Evolutionary conservation across 805 yeast species (phyloP), one percentile per base, ranked within the genome.

Genomic region (Candida corydali): DNA sequence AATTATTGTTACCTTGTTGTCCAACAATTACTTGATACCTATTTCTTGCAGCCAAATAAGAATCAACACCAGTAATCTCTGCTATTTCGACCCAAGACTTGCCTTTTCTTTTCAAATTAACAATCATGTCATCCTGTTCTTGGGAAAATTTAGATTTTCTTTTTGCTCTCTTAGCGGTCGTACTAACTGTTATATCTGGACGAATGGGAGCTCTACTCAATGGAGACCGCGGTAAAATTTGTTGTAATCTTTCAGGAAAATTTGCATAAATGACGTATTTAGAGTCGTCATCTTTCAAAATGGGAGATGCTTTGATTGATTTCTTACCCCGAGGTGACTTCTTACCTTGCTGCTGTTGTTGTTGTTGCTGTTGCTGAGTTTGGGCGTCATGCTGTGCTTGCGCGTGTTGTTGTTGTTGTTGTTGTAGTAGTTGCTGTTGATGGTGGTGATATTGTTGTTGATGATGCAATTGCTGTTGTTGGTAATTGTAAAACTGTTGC

Each of bases 11-110:
- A 3, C 91, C 91, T 49, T 83, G 91, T 52, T 83, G 91, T 4
- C 93, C 93, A 45, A 84, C 82, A 32, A 83, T 68, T 3, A 83
- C 91, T 56, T 83, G 91, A 49, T 84, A 84, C 40, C 91, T 61
- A 52, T 83, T 83, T 39, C 91, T 61, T 0, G 89, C 91, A 0
- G 91, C 86, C 26, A 83, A 59, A 41, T 76, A 79, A 28, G 80
- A 73, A 7, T 80, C 84, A 19, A 82, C 82, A 3, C 73, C 70
- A 2, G 86, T 73, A 3, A 65, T 59, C 37, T 77, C 76, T 0
- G 89, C 87, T 31, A 83, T 83, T 42, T 82, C 86, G 4, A 74
- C 78, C 91, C 93, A 83, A 1, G 78, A 61, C 44, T 73, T 75
- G 20, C 89, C 87, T 32, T 70, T 68, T 38, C 65, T 68, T 53